These are phyloP conservation scores for Xylaria longipes DNA, from an alignment of 495 filamentous ascomycete species.

Conservation along the genomic window DNA sequence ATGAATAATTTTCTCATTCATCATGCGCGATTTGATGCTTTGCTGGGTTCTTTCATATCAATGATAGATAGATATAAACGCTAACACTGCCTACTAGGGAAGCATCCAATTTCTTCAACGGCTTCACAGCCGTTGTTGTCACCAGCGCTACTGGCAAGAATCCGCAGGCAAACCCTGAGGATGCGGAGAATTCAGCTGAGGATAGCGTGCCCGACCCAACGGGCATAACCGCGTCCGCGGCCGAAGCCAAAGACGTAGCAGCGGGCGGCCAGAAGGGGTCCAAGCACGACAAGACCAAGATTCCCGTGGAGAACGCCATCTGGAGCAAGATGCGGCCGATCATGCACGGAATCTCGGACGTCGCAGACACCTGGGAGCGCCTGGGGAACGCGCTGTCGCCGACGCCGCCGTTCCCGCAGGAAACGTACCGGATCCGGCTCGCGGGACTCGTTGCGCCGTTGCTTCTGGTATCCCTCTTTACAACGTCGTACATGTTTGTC, in stretches of 20 bases:
- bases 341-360: slow-evolving; percentile 77
- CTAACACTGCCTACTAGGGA: slow-evolving; percentile 48
- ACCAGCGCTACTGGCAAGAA: slow-evolving; percentile 78
- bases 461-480: slow-evolving; percentile 63
- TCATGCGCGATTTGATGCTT: not conserved
- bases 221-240: slow-evolving; percentile 57
- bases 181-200: slow-evolving; percentile 50
- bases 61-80: not conserved
- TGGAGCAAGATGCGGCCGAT: slow-evolving; percentile 75
- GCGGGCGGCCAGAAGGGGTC: slow-evolving; percentile 52
- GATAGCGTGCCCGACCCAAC: slow-evolving; percentile 67
- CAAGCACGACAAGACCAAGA: slow-evolving; percentile 80
- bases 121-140: slow-evolving; percentile 75
- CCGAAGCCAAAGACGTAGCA: slow-evolving; percentile 63
- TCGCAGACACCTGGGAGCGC: slow-evolving; percentile 80
- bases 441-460: slow-evolving; percentile 65
- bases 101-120: slow-evolving; percentile 79
- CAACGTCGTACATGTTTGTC: slow-evolving; percentile 75
- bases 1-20: not conserved
- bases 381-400: slow-evolving; percentile 82
- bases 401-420: slow-evolving; percentile 74
- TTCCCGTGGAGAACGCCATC: slow-evolving; percentile 80
- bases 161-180: slow-evolving; percentile 57
- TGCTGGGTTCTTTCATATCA: not conserved
- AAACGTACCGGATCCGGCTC: slow-evolving; percentile 67